Evolutionary conservation across 495 filamentous ascomycete genomes (phyloP).

Genomic region (Penicillium flavigenum): DNA sequence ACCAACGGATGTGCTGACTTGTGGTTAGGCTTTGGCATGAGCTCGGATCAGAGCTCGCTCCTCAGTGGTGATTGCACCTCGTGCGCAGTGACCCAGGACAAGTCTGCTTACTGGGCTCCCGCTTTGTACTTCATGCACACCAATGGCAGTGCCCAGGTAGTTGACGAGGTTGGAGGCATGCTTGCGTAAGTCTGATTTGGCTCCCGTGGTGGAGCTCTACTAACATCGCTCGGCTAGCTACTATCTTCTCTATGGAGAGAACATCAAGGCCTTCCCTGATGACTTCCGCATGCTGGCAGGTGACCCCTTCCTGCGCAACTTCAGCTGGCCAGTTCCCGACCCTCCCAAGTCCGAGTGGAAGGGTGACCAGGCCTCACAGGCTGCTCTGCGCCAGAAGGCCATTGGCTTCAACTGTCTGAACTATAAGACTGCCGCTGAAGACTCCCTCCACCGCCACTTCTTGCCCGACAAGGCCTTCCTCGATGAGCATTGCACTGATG

Average conservation of each 20-base stretch:
- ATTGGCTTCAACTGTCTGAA: slow-evolving; percentile 92
- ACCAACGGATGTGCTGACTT: not conserved
- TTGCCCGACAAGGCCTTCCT: slow-evolving; percentile 77
- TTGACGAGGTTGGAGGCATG: slow-evolving; percentile 57
- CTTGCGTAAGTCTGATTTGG: slow-evolving; percentile 45
- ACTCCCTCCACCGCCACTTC: slow-evolving; percentile 73
- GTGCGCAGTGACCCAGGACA: slow-evolving; percentile 58
- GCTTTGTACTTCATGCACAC: slow-evolving; percentile 55
- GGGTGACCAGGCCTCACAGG: slow-evolving; percentile 57
- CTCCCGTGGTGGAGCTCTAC: slow-evolving; percentile 5
- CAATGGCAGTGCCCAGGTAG: slow-evolving; percentile 56
- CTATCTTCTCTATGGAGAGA: slow-evolving; percentile 65
- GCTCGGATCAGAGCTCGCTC: slow-evolving; percentile 41
- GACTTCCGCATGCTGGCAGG: slow-evolving; percentile 88
- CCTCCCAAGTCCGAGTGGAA: slow-evolving; percentile 72
- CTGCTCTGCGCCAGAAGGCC: slow-evolving; percentile 71
- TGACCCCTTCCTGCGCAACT: slow-evolving; percentile 65
- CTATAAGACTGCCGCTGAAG: slow-evolving; percentile 60
- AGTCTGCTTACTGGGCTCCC: slow-evolving; percentile 64
- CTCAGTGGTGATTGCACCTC: slow-evolving; percentile 53
- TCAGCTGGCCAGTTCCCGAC: slow-evolving; percentile 66
- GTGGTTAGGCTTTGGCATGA: slow-evolving; percentile 49
- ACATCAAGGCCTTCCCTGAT: slow-evolving; percentile 72
- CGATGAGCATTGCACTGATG: slow-evolving; percentile 72
- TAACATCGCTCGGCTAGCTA: slow-evolving; percentile 50